A percentile compares a stretch with the other conserved stretches of the same genome.
These are phyloP conservation scores for Durotheca rogersii DNA, from an alignment of 495 filamentous ascomycete species.

Conservation along the genomic window DNA sequence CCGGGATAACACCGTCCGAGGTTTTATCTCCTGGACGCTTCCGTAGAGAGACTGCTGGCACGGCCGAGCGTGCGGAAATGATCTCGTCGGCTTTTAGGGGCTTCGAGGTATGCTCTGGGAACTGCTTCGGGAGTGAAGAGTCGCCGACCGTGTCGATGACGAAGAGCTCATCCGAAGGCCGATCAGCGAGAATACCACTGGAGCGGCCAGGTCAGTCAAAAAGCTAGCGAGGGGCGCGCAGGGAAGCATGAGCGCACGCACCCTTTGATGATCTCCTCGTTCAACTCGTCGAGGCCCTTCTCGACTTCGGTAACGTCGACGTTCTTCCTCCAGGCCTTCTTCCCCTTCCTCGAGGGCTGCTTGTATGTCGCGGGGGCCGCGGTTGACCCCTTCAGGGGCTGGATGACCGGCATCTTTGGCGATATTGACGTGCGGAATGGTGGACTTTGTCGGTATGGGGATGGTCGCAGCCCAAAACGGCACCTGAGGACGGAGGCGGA, in stretches of 20 bases:
- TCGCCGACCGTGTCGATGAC: conserved; percentile 74
- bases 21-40: conserved; percentile 66
- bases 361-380: conserved; percentile 57
- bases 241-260: conserved; percentile 40
- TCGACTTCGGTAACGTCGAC: conserved; percentile 86
- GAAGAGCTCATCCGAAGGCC: conserved; percentile 76
- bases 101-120: conserved; percentile 64
- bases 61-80: conserved; percentile 75
- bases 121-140: conserved; percentile 57
- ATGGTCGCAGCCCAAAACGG: too few relatives aligned
- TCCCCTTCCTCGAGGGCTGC: conserved; percentile 93
- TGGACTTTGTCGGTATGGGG: too few relatives aligned
- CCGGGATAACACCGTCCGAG: conserved; percentile 65
- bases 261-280: conserved; percentile 88
- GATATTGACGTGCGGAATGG: background rate
- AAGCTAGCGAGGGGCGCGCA: background rate
- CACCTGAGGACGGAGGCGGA: too few relatives aligned
- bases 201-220: conserved; percentile 23
- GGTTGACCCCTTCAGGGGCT: conserved; percentile 36
- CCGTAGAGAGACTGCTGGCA: conserved; percentile 70
- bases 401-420: conserved; percentile 36
- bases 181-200: conserved; percentile 82
- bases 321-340: conserved; percentile 98
- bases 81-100: conserved; percentile 87
- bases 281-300: conserved; percentile 76